Evolutionary conservation across 2,329 filamentous ascomycete species (phyloP), one percentile per base, ranked within the genome.

Genomic region (Arthrinium phaeospermum): DNA sequence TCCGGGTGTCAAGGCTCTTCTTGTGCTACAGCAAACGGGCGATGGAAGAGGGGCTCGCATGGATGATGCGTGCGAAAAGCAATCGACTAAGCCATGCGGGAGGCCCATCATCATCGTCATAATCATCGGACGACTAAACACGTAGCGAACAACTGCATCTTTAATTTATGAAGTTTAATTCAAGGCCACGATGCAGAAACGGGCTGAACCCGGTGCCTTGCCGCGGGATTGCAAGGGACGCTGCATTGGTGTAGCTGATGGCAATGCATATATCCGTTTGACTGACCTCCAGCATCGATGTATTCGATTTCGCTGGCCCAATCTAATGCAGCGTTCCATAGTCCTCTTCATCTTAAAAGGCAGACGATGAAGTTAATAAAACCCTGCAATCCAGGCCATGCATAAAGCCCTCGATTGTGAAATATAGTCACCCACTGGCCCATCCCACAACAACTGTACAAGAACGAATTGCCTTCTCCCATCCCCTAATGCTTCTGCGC

Each of bases 401-500:
- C 22, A 7, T 37, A n/a, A 47, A 2, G 19, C 22, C 46, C 46
- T 22, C 7, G 19, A 2, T 47, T 47, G 19, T 7, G 16, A 47
- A n/a, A 6, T n/a, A 8, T n/a, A 16, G 4, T 19, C 16, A 44
- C n/a, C 24, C 49, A 4, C 7, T 12, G 13, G 8, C 19, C 34
- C 57, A 41, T n/a, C 30, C 6, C 22, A 12, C 3, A 1, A 3
- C 53, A 1, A 37, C 16, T 5, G 16, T 13, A 6, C 51, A 34
- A 51, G 8, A 51, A 37, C 1, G 44, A n/a, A 7, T 4, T 16
- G 13, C 1, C 51, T 19, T 34, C 37, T 4, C 37, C 16, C 7
- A 22, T 4, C 46, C 41, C 46, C 46, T 72, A 86, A 74, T 85
- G 83, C 72, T 83, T 85, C 75, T 82, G 84, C 41, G 76, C 79